Base-by-base conservation (phyloP, 2,329 filamentous ascomycete genomes). In the Microsporum audouinii region DNA sequence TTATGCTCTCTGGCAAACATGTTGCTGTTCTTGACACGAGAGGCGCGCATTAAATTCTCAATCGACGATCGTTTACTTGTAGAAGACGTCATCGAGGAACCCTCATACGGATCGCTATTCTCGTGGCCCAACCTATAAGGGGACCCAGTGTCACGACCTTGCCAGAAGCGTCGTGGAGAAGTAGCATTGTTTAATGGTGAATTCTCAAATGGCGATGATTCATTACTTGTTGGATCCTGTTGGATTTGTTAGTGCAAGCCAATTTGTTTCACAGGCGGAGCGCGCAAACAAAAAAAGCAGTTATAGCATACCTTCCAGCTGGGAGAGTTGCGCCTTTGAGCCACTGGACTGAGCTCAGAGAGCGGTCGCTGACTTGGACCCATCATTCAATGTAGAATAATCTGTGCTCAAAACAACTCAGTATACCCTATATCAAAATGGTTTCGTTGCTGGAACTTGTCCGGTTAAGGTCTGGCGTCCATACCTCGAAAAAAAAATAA, bases 1-100 rank as follows among this genome's bases (percentile, higher is more conserved):
- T 91, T 91, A 71, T 91, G 88, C 76, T 96, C 91, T 60, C 91
- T 87, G 47, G 90, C 91, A 72, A 96, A 89, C 81, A 97, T 96
- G 77, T 87, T 95, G 82, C 92, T 96, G 78, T 96, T 97, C 81
- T 92, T 96, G 69, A 99, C 94, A 63, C 94, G 88, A 60, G 92
- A 96, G 36, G 91, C 91, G 72, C 87, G 89, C 77, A 96, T 95
- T 63, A 99, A 82, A 70, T 91, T 91, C 81, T 99, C 94, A 67
- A 99, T 91, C 17, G 92, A 97, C 53, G 89, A 89, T 71, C 92
- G 87, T 70, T 89, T 88, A 62, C 84, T 86, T 27, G 89, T 85
- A 53, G 59, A 60, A 6, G 87, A 87, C 5, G 86, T 84, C 8
- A 88, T 85, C 49, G 82, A 79, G 58, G 84, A 80, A 62, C 82